These are phyloP conservation scores for Syncephalis fuscata DNA, from an alignment of 371 early-diverging fungal species.

Conservation along the genomic window DNA sequence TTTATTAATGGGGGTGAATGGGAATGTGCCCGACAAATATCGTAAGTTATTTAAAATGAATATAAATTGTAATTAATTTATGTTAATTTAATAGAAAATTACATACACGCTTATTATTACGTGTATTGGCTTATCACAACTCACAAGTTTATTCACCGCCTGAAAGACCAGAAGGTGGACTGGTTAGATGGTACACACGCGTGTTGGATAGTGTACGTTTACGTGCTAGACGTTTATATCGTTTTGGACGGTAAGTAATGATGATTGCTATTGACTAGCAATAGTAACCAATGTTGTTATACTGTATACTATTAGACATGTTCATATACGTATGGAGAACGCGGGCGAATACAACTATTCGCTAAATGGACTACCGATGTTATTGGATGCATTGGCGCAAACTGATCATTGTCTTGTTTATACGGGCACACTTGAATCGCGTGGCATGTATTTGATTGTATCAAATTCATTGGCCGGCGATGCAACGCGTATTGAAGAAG, in stretches of 20 bases:
- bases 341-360: not conserved
- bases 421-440: conserved; percentile 41
- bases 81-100: not conserved
- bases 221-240: conserved; percentile 40
- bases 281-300: not conserved
- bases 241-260: conserved; percentile 28
- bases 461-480: conserved; percentile 13
- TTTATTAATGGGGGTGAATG: conserved; percentile 52
- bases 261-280: no score
- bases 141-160: conserved; percentile 19
- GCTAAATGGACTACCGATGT: not conserved
- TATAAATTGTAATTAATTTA: not conserved
- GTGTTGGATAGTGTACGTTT: conserved; percentile 43
- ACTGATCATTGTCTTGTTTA: conserved; percentile 41
- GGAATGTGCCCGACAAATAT: conserved; percentile 61
- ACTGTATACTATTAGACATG: not conserved
- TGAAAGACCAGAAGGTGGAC: conserved; percentile 22
- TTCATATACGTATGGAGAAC: not conserved
- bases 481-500: conserved; percentile 9
- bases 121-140: conserved; percentile 28
- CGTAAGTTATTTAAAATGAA: conserved; percentile 18
- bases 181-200: conserved; percentile 35
- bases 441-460: conserved; percentile 42
- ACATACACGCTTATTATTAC: conserved; percentile 17
- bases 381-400: no score